These are phyloP conservation scores for Casuarina glauca DNA, from an alignment of 306 rosid species.

Conservation along the genomic window DNA sequence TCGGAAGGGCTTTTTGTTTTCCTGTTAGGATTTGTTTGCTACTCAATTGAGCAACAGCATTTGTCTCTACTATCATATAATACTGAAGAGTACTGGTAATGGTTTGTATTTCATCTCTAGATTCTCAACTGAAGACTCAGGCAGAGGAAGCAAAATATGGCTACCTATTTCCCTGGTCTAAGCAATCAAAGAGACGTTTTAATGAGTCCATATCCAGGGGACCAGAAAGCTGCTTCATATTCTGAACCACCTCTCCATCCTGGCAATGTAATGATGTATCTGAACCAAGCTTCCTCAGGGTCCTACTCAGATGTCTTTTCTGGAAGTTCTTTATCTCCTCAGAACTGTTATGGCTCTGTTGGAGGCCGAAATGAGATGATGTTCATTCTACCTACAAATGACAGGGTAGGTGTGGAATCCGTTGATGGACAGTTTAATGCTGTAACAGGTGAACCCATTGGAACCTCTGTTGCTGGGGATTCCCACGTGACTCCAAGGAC, in stretches of 20 bases:
- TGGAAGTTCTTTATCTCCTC: constrained; percentile 41
- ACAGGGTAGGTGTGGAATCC: constrained; percentile 38
- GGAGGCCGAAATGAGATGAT: constrained; percentile 62
- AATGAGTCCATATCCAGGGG: constrained; percentile 36
- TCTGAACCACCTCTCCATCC: constrained; percentile 34
- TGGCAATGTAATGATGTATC: constrained; percentile 53
- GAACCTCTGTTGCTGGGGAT: constrained; percentile 39
- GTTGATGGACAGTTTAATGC: constrained; percentile 36
- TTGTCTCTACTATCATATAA: constrained; percentile 5
- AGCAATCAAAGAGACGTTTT: constrained; percentile 40
- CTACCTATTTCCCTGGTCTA: constrained; percentile 41
- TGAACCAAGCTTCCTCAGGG: constrained; percentile 61
- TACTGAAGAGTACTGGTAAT: constrained; percentile 24
- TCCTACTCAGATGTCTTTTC: constrained; percentile 60
- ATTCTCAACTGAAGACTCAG: neutral
- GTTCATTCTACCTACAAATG: constrained; percentile 55
- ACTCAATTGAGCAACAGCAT: neutral
- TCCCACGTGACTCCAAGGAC: constrained; percentile 31
- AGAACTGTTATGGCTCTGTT: constrained; percentile 45
- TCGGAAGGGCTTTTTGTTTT: neutral
- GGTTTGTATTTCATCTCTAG: neutral
- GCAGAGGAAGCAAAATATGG: constrained; percentile 19
- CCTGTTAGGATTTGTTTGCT: constrained; percentile 19
- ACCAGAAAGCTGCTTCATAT: constrained; percentile 41
- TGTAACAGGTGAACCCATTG: constrained; percentile 21